A percentile compares a stretch with the other conserved stretches of the same genome.
Evolutionary conservation across 805 yeast genomes (phyloP).

Genomic region (Candida stauntonica): DNA sequence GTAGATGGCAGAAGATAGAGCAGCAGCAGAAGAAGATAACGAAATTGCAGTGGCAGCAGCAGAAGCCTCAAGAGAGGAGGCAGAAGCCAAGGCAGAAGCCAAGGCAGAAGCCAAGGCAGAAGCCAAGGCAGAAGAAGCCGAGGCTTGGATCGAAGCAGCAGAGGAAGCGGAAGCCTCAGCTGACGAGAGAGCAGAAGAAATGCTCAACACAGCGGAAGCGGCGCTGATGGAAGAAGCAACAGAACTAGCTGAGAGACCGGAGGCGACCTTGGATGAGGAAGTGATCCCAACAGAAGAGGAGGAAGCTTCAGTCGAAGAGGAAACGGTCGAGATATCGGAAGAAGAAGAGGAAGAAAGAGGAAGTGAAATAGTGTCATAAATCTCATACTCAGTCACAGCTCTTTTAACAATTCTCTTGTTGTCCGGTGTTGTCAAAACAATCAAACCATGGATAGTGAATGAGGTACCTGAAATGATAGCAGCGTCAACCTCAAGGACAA

Average conservation of each 20-base stretch:
- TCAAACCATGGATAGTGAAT: neutral
- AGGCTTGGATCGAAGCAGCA: no score
- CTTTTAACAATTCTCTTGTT: neutral
- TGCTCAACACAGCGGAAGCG: no score
- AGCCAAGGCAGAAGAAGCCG: no score
- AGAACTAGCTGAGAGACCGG: no score
- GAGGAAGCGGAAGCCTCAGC: no score
- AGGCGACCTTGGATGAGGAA: neutral
- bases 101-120: neutral
- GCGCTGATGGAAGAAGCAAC: no score
- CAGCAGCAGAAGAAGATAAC: neutral
- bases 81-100: neutral
- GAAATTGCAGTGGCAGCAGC: neutral
- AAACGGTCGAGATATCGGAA: neutral
- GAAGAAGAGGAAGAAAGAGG: neutral
- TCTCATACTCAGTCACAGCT: constrained; percentile 1
- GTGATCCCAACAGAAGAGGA: neutral
- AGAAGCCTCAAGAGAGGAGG: neutral
- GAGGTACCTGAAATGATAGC: neutral
- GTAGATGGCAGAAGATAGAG: neutral
- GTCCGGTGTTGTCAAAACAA: neutral
- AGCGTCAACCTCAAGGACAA: neutral
- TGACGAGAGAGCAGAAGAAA: no score
- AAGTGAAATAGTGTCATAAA: neutral
- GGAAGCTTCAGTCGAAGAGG: neutral